phyloP scores from a whole-genome alignment of 2,329 filamentous ascomycete genomes.

The Fusarium sarcochroum region DNA sequence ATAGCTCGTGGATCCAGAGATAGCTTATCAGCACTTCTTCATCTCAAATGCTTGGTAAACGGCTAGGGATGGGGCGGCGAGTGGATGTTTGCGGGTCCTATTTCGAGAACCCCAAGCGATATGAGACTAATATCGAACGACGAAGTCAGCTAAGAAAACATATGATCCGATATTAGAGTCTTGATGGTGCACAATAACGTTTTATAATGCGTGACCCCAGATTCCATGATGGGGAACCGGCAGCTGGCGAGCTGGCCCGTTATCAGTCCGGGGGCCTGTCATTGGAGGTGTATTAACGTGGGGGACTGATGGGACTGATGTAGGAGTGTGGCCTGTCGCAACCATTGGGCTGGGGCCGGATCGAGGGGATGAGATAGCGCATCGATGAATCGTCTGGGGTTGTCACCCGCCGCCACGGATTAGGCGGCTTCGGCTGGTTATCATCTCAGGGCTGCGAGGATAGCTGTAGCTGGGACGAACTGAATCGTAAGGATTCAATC shows the following conservation, averaged over 20 bases:
- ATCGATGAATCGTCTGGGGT: slow-evolving; percentile 32
- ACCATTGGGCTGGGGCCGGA: slow-evolving; percentile 23
- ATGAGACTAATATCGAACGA: slow-evolving; percentile 28
- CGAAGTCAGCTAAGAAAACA: slow-evolving; percentile 20
- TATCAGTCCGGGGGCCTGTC: slow-evolving; percentile 37
- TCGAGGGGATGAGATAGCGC: slow-evolving; percentile 33
- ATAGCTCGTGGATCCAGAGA: slow-evolving; percentile 43
- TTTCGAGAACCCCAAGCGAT: slow-evolving; percentile 22
- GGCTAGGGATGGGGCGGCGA: slow-evolving; percentile 22
- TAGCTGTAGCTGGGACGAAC: not conserved
- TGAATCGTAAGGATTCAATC: slow-evolving; percentile 1
- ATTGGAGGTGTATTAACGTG: slow-evolving; percentile 35
- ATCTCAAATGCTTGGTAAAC: slow-evolving; percentile 37
- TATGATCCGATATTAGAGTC: slow-evolving; percentile 2
- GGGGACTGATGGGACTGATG: slow-evolving; percentile 39
- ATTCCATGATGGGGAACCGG: slow-evolving; percentile 17
- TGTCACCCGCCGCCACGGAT: slow-evolving; percentile 9
- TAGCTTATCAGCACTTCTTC: slow-evolving; percentile 47
- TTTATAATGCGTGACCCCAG: slow-evolving; percentile 26
- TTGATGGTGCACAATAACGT: slow-evolving; percentile 1
- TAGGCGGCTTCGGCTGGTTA: slow-evolving; percentile 11
- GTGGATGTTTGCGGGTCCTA: slow-evolving; percentile 43
- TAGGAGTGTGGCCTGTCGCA: slow-evolving; percentile 17
- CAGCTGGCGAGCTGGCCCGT: slow-evolving; percentile 11
- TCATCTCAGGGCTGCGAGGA: not conserved